Evolutionary conservation across 371 early-diverging fungal genomes (phyloP), one percentile per base, ranked within the genome.

Genomic region (Mortierella sp.): DNA sequence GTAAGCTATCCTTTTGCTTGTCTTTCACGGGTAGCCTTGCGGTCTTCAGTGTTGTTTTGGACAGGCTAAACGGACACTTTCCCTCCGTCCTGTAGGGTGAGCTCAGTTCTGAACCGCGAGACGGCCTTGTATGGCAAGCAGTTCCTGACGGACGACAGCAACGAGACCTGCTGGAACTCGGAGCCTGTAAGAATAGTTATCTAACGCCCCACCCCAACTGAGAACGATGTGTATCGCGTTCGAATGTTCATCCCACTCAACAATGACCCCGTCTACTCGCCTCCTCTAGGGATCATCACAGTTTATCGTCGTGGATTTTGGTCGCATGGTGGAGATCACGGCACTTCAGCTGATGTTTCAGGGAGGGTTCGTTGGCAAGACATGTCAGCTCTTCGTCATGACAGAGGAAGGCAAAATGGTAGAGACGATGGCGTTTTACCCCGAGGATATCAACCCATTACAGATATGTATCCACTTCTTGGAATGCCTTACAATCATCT

Each of bases 131-230:
- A 86, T 67, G 97, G 96, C 49, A 95, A 94, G 62, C 89, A 95
- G 61, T 81, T 86, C 78, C 80, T 97, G 42, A 87, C 87, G 23
- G 96, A 96, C 76, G 85, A 87, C 27, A 85, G 74, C 66, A 82
- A 78, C 46, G 95, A 95, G 61, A 96, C 96, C 0, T 97, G 97
- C 81, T 97, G 97, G 97, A 96, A 96, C 83, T 94, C 94, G 26
- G 96, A 95, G 56, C 89, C 91, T 76, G 94, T 90, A 86, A 71
- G 67, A 34, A 18, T 0, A 8, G 3, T 18, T n/a, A n/a, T n/a
- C n/a, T n/a, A n/a, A n/a, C n/a, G n/a, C n/a, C n/a, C n/a, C n/a
- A n/a, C n/a, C n/a, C n/a, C n/a, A n/a, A n/a, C n/a, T n/a, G n/a
- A n/a, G n/a, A n/a, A n/a, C n/a, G n/a, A n/a, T n/a, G n/a, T n/a